Evolutionary conservation across 176 grass and related monocot genomes (phyloP).

Genomic region (Lolium rigidum): DNA sequence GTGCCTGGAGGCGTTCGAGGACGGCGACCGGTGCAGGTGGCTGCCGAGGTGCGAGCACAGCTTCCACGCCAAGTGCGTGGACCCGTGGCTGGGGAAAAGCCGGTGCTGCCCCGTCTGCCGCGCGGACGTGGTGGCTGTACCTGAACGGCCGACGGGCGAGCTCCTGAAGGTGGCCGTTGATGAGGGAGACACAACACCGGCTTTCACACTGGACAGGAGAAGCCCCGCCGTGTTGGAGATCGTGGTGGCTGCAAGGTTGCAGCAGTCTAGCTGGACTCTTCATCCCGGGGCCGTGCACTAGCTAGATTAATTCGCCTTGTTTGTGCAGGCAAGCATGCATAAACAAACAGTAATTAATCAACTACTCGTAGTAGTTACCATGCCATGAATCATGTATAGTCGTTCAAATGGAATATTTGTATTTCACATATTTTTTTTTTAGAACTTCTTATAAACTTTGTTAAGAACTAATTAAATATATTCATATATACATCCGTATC

Average conservation of each 20-base stretch:
- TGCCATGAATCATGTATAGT: too few relatives aligned
- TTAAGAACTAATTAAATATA: too few relatives aligned
- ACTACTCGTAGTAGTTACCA: too few relatives aligned
- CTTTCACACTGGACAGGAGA: background rate
- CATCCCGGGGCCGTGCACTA: background rate
- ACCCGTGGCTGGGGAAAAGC: constrained; percentile 68
- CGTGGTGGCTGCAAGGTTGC: background rate
- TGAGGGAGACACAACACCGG: background rate
- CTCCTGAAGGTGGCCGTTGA: background rate
- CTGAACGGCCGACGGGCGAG: background rate
- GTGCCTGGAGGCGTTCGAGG: constrained; percentile 63
- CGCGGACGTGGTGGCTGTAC: constrained; percentile 18
- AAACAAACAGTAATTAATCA: too few relatives aligned
- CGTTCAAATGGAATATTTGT: too few relatives aligned
- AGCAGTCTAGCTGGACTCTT: background rate
- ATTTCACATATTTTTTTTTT: too few relatives aligned
- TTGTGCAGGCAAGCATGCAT: too few relatives aligned
- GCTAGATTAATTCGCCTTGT: too few relatives aligned
- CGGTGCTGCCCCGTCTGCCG: constrained; percentile 66
- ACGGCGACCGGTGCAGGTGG: constrained; percentile 58
- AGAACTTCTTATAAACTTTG: too few relatives aligned
- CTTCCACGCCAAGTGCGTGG: constrained; percentile 73
- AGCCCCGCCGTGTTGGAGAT: constrained; percentile 4
- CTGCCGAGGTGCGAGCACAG: constrained; percentile 66
- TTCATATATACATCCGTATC: too few relatives aligned